Evolutionary conservation across 1,139 yeast species (phyloP), one percentile per base, ranked within the genome.

Genomic region (Sugiyamaella japonica): DNA sequence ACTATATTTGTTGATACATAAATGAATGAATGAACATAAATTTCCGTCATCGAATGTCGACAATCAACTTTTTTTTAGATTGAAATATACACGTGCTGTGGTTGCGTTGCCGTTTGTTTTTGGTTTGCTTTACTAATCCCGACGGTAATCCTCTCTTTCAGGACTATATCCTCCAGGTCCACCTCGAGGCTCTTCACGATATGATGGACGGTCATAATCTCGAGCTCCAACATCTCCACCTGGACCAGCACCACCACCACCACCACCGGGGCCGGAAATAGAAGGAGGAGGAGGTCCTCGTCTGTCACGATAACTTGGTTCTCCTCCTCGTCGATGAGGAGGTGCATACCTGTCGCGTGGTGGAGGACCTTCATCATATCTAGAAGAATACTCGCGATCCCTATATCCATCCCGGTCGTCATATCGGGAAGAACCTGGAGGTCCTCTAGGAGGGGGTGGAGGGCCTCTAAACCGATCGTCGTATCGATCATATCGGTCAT

Each of bases 381-480:
- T 48, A 25, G 57, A 54, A 3, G 55, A 57, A 52, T 58, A 60
- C 37, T 62, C 62, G 7, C 68, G 61, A 50, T 63, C 67, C 42
- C 67, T 60, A 55, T 63, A 60, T 31, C 48, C 50, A 55, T 60
- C 61, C 12, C 68, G 57, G 50, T 63, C 66, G 50, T 65, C 70
- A 52, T 64, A 63, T 45, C 66, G 58, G 13, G 68, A 61, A 29
- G 67, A 61, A 42, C 66, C 63, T 10, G 51, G 51, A 31, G 46
- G 46, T 16, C 51, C 45, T 39, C 45, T 20, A 3, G 25, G 15
- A 17, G 51, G 51, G 31, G 52, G 56, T 20, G 57, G 58, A 29
- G 59, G 61, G 13, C 56, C 56, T 29, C 63, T 60, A 58, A 59
- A 62, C 45, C 63, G 62, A 50, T 67, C 70, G 46, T 64, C 67